These are phyloP conservation scores for Penicillium palitans DNA, from an alignment of 2,329 filamentous ascomycete genomes.

Conservation along the genomic window DNA sequence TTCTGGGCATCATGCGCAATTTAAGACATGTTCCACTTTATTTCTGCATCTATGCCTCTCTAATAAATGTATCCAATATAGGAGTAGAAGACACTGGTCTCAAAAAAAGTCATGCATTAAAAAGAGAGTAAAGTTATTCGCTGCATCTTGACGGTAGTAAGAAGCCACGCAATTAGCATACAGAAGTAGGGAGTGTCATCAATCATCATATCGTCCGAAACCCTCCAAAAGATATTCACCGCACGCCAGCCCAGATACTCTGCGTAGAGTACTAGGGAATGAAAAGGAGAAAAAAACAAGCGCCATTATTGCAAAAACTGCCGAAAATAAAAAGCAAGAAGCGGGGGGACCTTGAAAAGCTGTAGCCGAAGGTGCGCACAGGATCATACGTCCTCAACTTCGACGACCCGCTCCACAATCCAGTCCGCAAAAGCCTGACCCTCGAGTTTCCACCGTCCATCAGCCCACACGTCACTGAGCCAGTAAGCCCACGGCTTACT, in stretches of 20 bases:
- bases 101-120: not conserved
- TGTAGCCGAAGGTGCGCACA: not conserved
- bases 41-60: not conserved
- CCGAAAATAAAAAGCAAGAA: not conserved
- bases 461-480: conserved; percentile 40
- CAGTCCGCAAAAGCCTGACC: conserved; percentile 43
- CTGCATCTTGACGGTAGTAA: not conserved
- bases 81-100: conserved; percentile 1
- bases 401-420: conserved; percentile 43
- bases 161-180: not conserved
- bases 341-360: not conserved
- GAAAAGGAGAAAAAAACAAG: not conserved
- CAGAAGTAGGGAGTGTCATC: conserved; percentile 17
- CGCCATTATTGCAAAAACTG: not conserved
- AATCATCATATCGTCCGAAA: conserved; percentile 23
- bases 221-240: not conserved
- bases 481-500: conserved; percentile 36
- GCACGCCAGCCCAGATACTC: conserved; percentile 7
- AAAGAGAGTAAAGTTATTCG: not conserved
- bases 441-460: conserved; percentile 45
- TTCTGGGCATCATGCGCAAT: not conserved
- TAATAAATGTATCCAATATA: not conserved
- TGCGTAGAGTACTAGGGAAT: not conserved
- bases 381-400: conserved; percentile 35
- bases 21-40: not conserved